Base-by-base conservation (phyloP, 202 grass and related monocot species). In the Zizania palustris region DNA sequence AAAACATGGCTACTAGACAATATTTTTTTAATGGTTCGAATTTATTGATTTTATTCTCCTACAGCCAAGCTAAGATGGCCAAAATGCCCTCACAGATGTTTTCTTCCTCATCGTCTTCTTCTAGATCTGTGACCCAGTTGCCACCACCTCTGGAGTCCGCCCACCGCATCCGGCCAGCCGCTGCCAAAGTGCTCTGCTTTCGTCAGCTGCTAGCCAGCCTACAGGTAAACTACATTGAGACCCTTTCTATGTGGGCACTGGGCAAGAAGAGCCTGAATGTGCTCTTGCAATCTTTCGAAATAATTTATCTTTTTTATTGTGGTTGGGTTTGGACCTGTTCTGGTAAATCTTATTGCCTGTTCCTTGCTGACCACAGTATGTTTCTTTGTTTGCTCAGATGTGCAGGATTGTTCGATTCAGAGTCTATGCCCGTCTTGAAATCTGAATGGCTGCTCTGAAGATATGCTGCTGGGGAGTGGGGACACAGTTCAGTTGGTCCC, bases 371-470 rank as follows among this genome's bases (percentile, higher is more conserved):
- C 36, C 21, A 15, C 12, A 15, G 44, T 35, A 7, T 50, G 44
- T 34, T 70, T 4, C 12, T 42, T 45, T 13, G 14, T 36, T 65
- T 55, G 19, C n/a, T 73, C 16, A 9, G 16, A 37, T 15, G 20
- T 4, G 21, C 60, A 65, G 60, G 48, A 56, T 35, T 64, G 1
- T 53, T 67, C 35, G 14, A 49, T 53, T 2, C 50, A 36, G 19
- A 42, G 15, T 62, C 19, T 69, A 80, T 71, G 78, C 44, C 11
- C 12, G 2, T 57, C 20, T 53, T 28, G 22, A 0, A 49, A 67
- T 72, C 33, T 2, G 28, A 65, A 96, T 96, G 92, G 66, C 85
- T 81, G 51, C 67, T 13, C 40, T 89, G 66, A 85, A 38, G 81
- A 69, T 89, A 64, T 28, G 42, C 39, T 28, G 28, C 28, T 28